phyloP scores from a whole-genome alignment of 176 grass and related monocot genomes.

The Zea luxurians region DNA sequence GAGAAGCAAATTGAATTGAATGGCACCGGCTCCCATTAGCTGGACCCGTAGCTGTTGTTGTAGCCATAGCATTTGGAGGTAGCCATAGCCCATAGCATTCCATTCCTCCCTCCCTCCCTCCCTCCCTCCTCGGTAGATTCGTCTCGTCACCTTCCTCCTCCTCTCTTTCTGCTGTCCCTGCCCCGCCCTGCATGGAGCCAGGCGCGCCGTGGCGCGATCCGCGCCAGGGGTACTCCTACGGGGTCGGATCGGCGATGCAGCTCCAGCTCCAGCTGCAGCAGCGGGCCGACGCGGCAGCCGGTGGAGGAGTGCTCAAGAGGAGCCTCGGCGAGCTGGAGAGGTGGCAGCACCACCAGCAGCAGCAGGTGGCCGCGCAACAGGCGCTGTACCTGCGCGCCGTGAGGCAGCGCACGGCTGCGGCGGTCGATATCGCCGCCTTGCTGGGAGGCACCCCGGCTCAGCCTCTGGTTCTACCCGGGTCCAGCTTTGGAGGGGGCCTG shows the following conservation, averaged over 20 bases:
- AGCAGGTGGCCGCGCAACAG: constrained; percentile 60
- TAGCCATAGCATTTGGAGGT: constrained; percentile 35
- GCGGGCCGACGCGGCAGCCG: constrained; percentile 39
- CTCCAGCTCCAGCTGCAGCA: constrained; percentile 47
- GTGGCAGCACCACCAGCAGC: constrained; percentile 55
- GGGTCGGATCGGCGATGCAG: constrained; percentile 51
- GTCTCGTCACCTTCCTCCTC: constrained; percentile 28
- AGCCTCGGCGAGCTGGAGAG: constrained; percentile 70
- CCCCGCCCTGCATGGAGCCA: constrained; percentile 47
- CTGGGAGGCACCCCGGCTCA: constrained; percentile 24
- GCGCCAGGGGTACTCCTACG: constrained; percentile 52
- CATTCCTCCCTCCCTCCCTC: not conserved
- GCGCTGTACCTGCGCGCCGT: constrained; percentile 57
- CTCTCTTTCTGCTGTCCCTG: not conserved
- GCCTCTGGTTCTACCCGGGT: constrained; percentile 41
- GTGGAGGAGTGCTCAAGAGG: constrained; percentile 66
- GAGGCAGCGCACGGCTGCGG: constrained; percentile 56
- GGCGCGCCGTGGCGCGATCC: constrained; percentile 75
- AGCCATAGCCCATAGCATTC: constrained; percentile 4
- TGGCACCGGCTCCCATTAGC: constrained; percentile 51
- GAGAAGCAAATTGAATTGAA: constrained; percentile 52
- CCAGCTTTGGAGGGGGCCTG: constrained; percentile 45
- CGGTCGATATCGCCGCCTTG: constrained; percentile 40
- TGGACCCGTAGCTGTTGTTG: constrained; percentile 27
- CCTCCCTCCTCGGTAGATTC: constrained; percentile 31